phyloP scores from a whole-genome alignment of 2,329 filamentous ascomycete genomes.

The Pyrenophora graminea region DNA sequence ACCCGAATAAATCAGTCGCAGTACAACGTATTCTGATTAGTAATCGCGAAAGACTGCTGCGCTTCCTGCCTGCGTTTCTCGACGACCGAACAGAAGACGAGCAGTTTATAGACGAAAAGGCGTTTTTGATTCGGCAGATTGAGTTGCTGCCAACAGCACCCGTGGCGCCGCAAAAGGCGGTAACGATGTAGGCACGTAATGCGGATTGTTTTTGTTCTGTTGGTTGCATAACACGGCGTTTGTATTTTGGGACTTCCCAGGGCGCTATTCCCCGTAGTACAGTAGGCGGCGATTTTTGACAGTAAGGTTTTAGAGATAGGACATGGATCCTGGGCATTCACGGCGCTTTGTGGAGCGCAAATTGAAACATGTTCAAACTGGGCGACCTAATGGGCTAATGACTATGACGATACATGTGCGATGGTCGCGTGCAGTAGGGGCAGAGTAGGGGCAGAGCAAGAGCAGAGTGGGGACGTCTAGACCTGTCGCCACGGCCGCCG shows the following conservation, averaged over 20 bases:
- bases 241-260: slow-evolving; percentile 8
- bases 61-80: slow-evolving; percentile 87
- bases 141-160: slow-evolving; percentile 50
- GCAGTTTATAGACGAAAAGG: slow-evolving; percentile 97
- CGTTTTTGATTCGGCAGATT: slow-evolving; percentile 96
- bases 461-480: slow-evolving; percentile 2
- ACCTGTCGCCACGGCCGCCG: neutral
- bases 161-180: slow-evolving; percentile 27
- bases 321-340: neutral
- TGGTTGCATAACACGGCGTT: slow-evolving; percentile 16
- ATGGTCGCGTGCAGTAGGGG: slow-evolving; percentile 11
- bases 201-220: neutral
- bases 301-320: neutral
- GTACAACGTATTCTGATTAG: slow-evolving; percentile 96
- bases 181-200: slow-evolving; percentile 6
- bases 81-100: slow-evolving; percentile 96
- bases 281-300: neutral
- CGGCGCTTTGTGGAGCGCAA: neutral
- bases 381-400: neutral
- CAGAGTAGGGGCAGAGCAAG: neutral
- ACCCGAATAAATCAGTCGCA: slow-evolving; percentile 95
- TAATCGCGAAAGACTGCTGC: slow-evolving; percentile 88
- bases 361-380: no score
- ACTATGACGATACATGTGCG: neutral
- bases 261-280: slow-evolving; percentile 2